Base-by-base conservation (phyloP, 768 basidiomycete genomes). In the Russula brevipes region DNA sequence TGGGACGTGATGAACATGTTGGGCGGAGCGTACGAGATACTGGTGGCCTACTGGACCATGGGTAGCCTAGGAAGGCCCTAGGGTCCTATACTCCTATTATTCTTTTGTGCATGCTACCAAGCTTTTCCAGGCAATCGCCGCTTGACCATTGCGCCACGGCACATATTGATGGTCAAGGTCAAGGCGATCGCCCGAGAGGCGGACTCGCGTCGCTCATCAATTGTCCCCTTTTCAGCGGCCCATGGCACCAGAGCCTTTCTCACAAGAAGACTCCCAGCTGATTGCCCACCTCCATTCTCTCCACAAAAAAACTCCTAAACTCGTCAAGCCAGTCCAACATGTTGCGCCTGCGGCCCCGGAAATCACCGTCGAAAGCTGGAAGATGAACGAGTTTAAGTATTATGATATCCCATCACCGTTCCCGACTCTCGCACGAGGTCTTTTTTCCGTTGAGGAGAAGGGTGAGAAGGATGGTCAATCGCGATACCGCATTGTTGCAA, bases 301-400 rank as follows among this genome's bases (percentile, higher is more conserved):
- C 16, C 81, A 87, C 6, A 76, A 79, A 44, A 80, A 78, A 55
- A 78, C 78, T 0, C 81, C 84, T 3, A 89, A 87, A 71, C 84
- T 93, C 54, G 81, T 92, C 59, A 81, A 79, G 52, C 84, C 84
- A 2, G 78, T 81, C 0, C 69, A 73, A 2, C 87, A 89, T 70
- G 47, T 73, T 1, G 85, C 82, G 0, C 85, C 88, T 0, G 82
- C 82, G 1, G 82, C 83, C 61, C 79, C 83, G 1, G 67, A 72
- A 2, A 78, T 86, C 68, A 70, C 72, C 4, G 76, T 98, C 36
- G 80, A 84, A 3, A 93, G 90, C 76, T 98, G 96, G 96, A 96
- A 94, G 79, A 94, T 98, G 93, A 90, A 92, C 74, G 97, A 98
- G 73, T 92, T 86, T 80, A 93, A 93, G 72, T 98, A 96, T 76